These are phyloP conservation scores for Debaryomyces sp. DNA, from an alignment of 1,139 yeast genomes.

Conservation along the genomic window DNA sequence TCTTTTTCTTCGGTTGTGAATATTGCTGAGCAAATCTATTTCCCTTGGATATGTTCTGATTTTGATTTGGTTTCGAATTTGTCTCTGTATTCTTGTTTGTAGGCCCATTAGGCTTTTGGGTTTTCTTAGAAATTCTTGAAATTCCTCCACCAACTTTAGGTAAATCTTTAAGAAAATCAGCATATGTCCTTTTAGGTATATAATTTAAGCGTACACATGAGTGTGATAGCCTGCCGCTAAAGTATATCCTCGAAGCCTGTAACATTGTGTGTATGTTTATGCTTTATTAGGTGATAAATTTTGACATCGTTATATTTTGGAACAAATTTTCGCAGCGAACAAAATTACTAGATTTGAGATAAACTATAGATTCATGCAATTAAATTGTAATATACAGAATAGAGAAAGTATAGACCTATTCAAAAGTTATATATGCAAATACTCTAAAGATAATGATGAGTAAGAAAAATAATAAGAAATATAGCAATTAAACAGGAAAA, in stretches of 20 bases:
- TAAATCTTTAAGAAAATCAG: conserved; percentile 25
- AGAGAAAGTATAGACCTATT: conserved; percentile 1
- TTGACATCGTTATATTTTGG: neutral
- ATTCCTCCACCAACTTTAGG: conserved; percentile 30
- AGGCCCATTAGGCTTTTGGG: conserved; percentile 6
- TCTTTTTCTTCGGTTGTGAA: conserved; percentile 9
- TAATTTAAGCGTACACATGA: neutral
- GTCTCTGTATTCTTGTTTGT: neutral
- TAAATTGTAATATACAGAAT: conserved; percentile 6
- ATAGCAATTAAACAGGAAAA: neutral
- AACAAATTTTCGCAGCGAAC: conserved; percentile 4
- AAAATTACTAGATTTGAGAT: neutral
- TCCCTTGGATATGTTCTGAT: conserved; percentile 7
- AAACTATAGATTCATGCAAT: conserved; percentile 5
- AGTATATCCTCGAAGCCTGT: neutral
- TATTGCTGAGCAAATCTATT: conserved; percentile 35
- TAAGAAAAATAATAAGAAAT: neutral
- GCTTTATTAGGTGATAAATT: neutral
- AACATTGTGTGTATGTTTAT: neutral
- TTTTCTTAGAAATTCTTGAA: conserved; percentile 21
- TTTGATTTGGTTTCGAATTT: neutral
- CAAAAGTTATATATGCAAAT: conserved; percentile 7
- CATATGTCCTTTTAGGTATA: conserved; percentile 1
- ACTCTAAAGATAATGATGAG: neutral
- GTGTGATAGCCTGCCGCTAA: neutral